Conservation (phyloP, 1,284 basidiomycete genomes). For the Apiotrichum sp. region DNA sequence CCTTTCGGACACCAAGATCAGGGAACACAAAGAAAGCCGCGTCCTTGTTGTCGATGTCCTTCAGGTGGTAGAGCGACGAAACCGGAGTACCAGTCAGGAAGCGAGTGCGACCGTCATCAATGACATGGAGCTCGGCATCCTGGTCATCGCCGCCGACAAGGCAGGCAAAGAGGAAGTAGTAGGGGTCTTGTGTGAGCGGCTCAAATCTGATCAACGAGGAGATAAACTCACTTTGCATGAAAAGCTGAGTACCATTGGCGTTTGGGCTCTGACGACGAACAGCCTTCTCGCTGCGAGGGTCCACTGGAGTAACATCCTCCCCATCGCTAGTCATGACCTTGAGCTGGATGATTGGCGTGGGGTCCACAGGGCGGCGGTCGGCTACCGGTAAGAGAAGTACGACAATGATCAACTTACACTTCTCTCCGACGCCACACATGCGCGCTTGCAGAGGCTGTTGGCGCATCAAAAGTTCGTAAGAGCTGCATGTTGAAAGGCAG, state of each 20-base stretch:
- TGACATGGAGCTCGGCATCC: slow-evolving; percentile 85
- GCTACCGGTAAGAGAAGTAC: slow-evolving; percentile 50
- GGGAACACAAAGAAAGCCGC: slow-evolving; percentile 89
- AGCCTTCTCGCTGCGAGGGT: slow-evolving; percentile 8
- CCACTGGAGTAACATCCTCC: slow-evolving; percentile 33
- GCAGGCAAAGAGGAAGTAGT: slow-evolving; percentile 90
- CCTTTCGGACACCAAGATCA: slow-evolving; percentile 78
- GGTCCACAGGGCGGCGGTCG: slow-evolving; percentile 89
- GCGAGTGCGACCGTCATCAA: slow-evolving; percentile 70
- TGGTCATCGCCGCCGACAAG: slow-evolving; percentile 68
- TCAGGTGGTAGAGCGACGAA: slow-evolving; percentile 87
- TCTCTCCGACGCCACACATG: slow-evolving; percentile 87
- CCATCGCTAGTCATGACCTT: slow-evolving; percentile 70
- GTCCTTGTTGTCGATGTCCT: slow-evolving; percentile 79
- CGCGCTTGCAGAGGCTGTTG: slow-evolving; percentile 81
- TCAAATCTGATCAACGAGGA: slow-evolving; percentile 34
- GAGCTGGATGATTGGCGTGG: slow-evolving; percentile 92
- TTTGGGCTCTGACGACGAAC: slow-evolving; percentile 13
- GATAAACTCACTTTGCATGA: slow-evolving; percentile 42
- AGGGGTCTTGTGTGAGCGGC: slow-evolving; percentile 54
- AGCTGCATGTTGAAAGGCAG: slow-evolving; percentile 41
- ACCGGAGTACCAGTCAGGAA: slow-evolving; percentile 56
- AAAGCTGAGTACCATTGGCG: slow-evolving; percentile 28
- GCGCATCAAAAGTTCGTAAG: slow-evolving; percentile 73
- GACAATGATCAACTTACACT: slow-evolving; percentile 50